phyloP scores from a whole-genome alignment of 192 early-diverging fungal species.

The Coemansia sp. region DNA sequence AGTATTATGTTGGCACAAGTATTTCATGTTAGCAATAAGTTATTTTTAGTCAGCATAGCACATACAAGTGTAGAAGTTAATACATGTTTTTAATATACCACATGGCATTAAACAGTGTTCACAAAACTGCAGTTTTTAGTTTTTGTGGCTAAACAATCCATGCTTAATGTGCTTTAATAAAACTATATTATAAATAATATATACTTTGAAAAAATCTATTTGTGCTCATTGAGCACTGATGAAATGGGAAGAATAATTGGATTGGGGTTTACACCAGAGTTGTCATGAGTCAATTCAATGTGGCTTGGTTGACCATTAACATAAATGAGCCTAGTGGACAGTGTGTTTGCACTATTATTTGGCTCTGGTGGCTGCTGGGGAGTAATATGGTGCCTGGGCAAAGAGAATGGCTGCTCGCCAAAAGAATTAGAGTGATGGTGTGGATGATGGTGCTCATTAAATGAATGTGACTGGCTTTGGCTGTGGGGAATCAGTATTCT shows the following conservation, averaged over 20 bases:
- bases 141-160: no score
- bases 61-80: no score
- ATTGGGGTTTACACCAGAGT: constrained; percentile 16
- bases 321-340: constrained; percentile 29
- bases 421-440: background rate
- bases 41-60: no score
- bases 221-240: constrained; percentile 2
- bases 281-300: constrained; percentile 32
- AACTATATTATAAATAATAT: background rate
- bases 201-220: constrained; percentile 7
- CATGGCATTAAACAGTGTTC: no score
- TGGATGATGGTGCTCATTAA: background rate
- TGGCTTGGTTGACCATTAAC: constrained; percentile 31
- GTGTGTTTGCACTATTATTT: constrained; percentile 1
- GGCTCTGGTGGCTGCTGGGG: background rate
- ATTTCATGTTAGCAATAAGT: no score
- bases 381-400: background rate
- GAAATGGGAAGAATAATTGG: constrained; percentile 43
- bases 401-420: background rate
- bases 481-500: constrained; percentile 1
- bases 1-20: no score
- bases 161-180: no score
- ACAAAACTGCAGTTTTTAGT: no score
- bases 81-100: no score
- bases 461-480: background rate